A percentile compares a stretch with the other conserved stretches of the same genome.
Conservation (phyloP, 1,284 basidiomycete genomes). For the Puccinia triticina region DNA sequence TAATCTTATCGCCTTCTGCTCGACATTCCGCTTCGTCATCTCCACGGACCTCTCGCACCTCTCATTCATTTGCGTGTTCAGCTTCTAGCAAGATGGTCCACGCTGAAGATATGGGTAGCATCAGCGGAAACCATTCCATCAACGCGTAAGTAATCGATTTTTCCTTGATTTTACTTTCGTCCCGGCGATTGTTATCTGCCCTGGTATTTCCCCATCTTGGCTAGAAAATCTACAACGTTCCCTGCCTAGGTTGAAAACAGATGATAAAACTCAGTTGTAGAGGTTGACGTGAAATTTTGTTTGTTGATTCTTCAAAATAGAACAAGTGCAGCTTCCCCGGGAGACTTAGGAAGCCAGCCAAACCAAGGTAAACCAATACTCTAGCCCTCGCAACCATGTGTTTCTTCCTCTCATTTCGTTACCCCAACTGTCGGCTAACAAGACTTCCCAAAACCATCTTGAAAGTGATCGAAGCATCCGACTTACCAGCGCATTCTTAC, state of each 20-base stretch:
- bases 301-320: neutral
- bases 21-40: neutral
- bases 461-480: conserved; percentile 12
- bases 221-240: neutral
- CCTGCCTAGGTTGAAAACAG: neutral
- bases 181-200: neutral
- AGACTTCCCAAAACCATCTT: conserved; percentile 4
- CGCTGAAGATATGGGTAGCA: neutral
- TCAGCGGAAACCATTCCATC: neutral
- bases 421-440: conserved; percentile 3
- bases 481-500: neutral
- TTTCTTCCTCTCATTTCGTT: conserved; percentile 27
- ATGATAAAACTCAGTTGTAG: neutral
- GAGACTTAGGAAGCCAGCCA: neutral
- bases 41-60: neutral
- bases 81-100: neutral
- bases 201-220: neutral
- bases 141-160: conserved; percentile 1
- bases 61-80: conserved; percentile 7
- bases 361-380: conserved; percentile 18
- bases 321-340: neutral
- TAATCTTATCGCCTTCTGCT: neutral
- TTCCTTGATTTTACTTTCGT: neutral
- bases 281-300: neutral
- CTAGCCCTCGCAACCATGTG: conserved; percentile 16